Evolutionary conservation across 2,329 filamentous ascomycete genomes (phyloP), one percentile per base, ranked within the genome.

Genomic region (Coniochaeta ligniaria): DNA sequence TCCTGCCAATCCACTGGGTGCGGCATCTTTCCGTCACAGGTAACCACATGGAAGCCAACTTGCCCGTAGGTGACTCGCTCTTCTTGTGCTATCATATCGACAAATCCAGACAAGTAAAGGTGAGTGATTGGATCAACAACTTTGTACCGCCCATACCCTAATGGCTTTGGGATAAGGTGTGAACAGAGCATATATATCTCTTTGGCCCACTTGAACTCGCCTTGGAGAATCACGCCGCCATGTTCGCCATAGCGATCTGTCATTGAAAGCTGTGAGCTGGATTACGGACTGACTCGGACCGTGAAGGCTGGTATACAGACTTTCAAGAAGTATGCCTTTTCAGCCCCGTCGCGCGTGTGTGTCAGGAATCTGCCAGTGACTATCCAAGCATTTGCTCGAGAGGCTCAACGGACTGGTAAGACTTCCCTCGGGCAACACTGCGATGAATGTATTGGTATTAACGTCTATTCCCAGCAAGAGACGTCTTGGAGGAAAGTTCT

Each of bases 341-440:
- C 35, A 14, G 9, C 12, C 26, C 57, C 45, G 9, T 33, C 24
- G 12, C 22, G 8, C 6, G 47, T 26, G 1, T 14, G n/a, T 7
- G 57, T 59, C 3, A 43, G 47, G 22, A 63, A 38, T 28, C 59
- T 60, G 0, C 62, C 47, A 9, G 63, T 62, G 26, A 60, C 45
- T 0, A 62, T 62, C 59, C 59, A 63, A 7, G 59, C 61, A 36
- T 60, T 61, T 5, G 41, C 58, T 14, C 60, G 61, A 33, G 56
- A 62, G 45, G 41, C n/a, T n/a, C n/a, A n/a, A n/a, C n/a, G n/a
- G n/a, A n/a, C n/a, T n/a, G n/a, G n/a, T n/a, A n/a, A n/a, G n/a
- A n/a, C n/a, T n/a, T n/a, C n/a, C n/a, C n/a, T n/a, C n/a, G n/a
- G n/a, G n/a, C n/a, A n/a, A n/a, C n/a, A n/a, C n/a, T n/a, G n/a